phyloP scores from a whole-genome alignment of 371 early-diverging fungal species.

The Phascolomyces articulosus region DNA sequence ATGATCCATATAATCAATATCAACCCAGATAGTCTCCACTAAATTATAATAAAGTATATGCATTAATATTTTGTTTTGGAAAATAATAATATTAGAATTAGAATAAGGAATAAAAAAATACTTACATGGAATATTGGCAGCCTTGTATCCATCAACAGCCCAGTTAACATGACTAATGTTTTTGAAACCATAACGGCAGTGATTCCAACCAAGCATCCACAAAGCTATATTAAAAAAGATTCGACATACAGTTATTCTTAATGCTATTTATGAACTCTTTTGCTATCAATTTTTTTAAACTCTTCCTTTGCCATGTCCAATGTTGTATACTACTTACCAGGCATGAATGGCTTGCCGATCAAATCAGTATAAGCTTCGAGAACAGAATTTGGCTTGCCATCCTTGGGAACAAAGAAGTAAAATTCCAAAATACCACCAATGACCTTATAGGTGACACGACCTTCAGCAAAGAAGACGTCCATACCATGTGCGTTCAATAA shows the following conservation, averaged over 20 bases:
- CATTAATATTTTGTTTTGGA: too few species aligned
- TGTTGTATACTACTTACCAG: too few species aligned
- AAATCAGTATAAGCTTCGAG: conserved; percentile 68
- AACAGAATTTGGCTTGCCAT: conserved; percentile 54
- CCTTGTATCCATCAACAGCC: conserved; percentile 52
- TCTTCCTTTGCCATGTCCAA: too few species aligned
- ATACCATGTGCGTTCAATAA: conserved; percentile 73
- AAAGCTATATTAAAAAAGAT: conserved; percentile 7
- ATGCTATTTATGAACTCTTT: too few species aligned
- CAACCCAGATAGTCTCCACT: conserved; percentile 67
- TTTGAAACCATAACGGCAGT: conserved; percentile 74
- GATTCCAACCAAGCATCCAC: conserved; percentile 68
- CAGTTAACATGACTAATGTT: conserved; percentile 57
- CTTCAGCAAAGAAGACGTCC: conserved; percentile 64
- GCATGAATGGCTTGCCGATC: conserved; percentile 66
- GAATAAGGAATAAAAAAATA: background rate
- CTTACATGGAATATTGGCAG: conserved; percentile 65
- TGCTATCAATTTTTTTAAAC: too few species aligned
- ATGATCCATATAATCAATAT: conserved; percentile 72
- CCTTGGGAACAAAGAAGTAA: conserved; percentile 62
- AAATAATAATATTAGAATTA: background rate
- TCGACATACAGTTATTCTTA: too few species aligned
- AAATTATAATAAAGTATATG: too few species aligned
- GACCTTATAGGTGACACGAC: conserved; percentile 53
- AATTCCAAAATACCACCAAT: conserved; percentile 73